A percentile compares a stretch with the other conserved stretches of the same genome.
Conservation (phyloP, 1,139 yeast genomes). For the Hyphopichia pseudoburtonii region DNA sequence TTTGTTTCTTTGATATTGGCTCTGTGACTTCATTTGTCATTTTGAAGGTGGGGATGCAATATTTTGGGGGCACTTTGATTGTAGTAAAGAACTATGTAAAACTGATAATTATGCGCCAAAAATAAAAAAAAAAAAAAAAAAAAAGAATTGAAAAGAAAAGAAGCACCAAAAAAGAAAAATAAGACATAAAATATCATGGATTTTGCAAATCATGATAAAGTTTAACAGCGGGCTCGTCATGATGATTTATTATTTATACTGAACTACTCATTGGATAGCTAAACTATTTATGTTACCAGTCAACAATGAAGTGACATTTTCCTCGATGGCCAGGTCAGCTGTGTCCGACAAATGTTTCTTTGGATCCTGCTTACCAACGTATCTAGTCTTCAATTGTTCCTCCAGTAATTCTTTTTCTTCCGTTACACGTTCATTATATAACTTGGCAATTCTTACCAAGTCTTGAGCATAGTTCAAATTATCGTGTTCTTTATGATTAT, state of each 20-base stretch:
- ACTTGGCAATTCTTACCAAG: constrained; percentile 88
- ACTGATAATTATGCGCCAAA: no score
- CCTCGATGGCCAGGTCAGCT: constrained; percentile 83
- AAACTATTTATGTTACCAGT: constrained; percentile 89
- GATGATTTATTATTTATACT: background rate
- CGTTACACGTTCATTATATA: constrained; percentile 84
- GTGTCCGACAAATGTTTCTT: constrained; percentile 94
- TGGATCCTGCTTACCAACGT: constrained; percentile 98
- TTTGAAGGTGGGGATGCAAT: no score
- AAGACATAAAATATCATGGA: no score
- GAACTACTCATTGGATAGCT: constrained; percentile 55
- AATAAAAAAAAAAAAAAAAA: no score
- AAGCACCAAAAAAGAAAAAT: no score
- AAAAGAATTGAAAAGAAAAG: no score
- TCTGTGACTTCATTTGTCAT: no score
- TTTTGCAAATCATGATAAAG: no score
- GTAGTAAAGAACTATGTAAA: no score
- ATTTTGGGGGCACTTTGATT: no score
- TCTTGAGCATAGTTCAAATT: constrained; percentile 72
- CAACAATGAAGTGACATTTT: constrained; percentile 81
- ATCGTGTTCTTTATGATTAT: constrained; percentile 72
- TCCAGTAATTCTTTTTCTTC: constrained; percentile 89
- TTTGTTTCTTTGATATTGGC: background rate
- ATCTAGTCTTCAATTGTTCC: constrained; percentile 89
- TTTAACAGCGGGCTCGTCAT: no score